Evolutionary conservation across 129 eudicot species (phyloP), one percentile per base, ranked within the genome.

Genomic region (Helianthus tuberosus): DNA sequence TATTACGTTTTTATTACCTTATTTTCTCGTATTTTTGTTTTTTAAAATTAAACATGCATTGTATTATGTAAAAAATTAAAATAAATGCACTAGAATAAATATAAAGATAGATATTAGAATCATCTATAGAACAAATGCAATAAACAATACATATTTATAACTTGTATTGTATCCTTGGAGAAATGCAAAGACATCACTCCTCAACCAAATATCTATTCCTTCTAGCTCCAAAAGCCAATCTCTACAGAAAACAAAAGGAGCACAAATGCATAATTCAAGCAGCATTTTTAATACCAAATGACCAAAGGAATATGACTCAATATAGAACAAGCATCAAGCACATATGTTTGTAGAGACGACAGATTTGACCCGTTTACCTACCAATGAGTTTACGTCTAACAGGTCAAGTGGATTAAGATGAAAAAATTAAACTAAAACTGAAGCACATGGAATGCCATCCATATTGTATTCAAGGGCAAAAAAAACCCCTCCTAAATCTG

Each of bases 201-300:
- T 94, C 98, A 75, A 86, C 81, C 75, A 94, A 77, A 74, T 88
- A 84, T 69, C 91, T 82, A 75, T 94, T 94, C 80, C 98, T 86
- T 58, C 98, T 84, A 35, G 97, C 98, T 79, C 98, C 98, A 84
- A 94, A 94, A 25, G 96, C 97, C 38, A 94, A 36, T 77, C 98
- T 88, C 97, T 94, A 76, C 77, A 65, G 0, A 67, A 46, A 52
- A 49, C 54, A 38, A 57, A 73, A 58, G 27, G 43, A 39, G 15
- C 29, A 71, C 53, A 75, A 64, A 52, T 15, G 55, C 52, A 75
- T 66, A 65, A 38, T 64, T 75, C 14, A 50, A 55, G 23, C 46
- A 72, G 1, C 44, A 59, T 48, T 16, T 62, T 47, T 61, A 11
- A 47, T 44, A 20, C 23, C 55, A 75, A 29, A 50, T 23, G 44